Conservation (phyloP, 148 eudicot species). For the Vaccinium vitisidaea region DNA sequence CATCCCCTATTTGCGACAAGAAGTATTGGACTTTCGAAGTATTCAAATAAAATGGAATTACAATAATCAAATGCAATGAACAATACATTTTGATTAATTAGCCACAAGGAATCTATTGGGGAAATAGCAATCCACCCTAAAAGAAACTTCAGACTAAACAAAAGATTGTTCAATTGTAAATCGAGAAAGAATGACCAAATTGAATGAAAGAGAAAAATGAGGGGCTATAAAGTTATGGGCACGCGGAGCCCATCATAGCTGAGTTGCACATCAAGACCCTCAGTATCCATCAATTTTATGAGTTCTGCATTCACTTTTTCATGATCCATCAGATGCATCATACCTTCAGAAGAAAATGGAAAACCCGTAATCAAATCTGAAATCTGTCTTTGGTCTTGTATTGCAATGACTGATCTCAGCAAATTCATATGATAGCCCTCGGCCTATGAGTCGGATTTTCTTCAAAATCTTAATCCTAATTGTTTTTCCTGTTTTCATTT, state of each 20-base stretch:
- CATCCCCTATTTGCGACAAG: background rate
- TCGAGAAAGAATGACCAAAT: constrained; percentile 4
- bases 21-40: background rate
- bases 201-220: constrained; percentile 2
- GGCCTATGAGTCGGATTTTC: background rate
- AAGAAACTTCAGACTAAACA: background rate
- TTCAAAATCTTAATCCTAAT: constrained; percentile 6
- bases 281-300: constrained; percentile 56
- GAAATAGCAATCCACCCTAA: background rate
- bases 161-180: background rate
- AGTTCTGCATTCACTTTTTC: constrained; percentile 64
- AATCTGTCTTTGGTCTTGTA: background rate
- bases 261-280: constrained; percentile 79
- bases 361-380: constrained; percentile 1
- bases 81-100: background rate
- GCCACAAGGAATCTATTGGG: background rate
- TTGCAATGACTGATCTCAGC: background rate
- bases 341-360: constrained; percentile 46
- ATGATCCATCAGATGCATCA: constrained; percentile 99
- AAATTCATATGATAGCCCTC: background rate
- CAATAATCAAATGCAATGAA: background rate
- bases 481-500: background rate
- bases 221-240: constrained; percentile 55
- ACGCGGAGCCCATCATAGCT: constrained; percentile 93
- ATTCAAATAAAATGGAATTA: background rate